Percentiles rank a stretch among this genome's conserved stretches.
These are phyloP conservation scores for Fusarium oxysporum DNA, from an alignment of 2,329 filamentous ascomycete species.

Conservation along the genomic window DNA sequence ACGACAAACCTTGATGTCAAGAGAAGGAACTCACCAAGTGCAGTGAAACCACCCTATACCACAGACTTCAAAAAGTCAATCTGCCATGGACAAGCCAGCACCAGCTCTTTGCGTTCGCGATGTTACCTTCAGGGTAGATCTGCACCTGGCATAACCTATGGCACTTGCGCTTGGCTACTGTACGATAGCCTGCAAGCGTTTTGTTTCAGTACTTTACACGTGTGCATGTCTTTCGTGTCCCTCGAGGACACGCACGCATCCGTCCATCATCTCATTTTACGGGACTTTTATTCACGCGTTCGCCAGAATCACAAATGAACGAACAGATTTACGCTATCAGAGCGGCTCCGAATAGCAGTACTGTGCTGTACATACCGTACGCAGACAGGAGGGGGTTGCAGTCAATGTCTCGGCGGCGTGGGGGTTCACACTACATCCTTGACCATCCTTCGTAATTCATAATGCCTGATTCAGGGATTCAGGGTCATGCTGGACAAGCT, in stretches of 20 bases:
- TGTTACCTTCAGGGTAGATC: conserved; percentile 36
- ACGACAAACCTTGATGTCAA: not conserved
- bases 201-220: conserved; percentile 23
- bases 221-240: conserved; percentile 30
- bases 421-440: conserved; percentile 34
- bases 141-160: conserved; percentile 13
- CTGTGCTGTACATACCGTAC: conserved; percentile 4
- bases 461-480: conserved; percentile 41
- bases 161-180: not conserved
- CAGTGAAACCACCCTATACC: conserved; percentile 20
- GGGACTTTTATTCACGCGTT: conserved; percentile 34
- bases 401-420: conserved; percentile 42
- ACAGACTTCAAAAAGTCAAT: not conserved
- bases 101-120: conserved; percentile 25
- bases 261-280: conserved; percentile 4
- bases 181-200: conserved; percentile 3
- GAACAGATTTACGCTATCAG: conserved; percentile 5
- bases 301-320: conserved; percentile 5
- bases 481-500: conserved; percentile 30
- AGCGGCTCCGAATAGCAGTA: conserved; percentile 16
- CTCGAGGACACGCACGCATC: conserved; percentile 26
- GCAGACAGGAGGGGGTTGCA: conserved; percentile 25
- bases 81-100: not conserved
- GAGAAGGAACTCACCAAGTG: not conserved
- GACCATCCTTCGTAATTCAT: conserved; percentile 32